Conservation (phyloP, 140 eudicot genomes). For the Flaveria floridana region DNA sequence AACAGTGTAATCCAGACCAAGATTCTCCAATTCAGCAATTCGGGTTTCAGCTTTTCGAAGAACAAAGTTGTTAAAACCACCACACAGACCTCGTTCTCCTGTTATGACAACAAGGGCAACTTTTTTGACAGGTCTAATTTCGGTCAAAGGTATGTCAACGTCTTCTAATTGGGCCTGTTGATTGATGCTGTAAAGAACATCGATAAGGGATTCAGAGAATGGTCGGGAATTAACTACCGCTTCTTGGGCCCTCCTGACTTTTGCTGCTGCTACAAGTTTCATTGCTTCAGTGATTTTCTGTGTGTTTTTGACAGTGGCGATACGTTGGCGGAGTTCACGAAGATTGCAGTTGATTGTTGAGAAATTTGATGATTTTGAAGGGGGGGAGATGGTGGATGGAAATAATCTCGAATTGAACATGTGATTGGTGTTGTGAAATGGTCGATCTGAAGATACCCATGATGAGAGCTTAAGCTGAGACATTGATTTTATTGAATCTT, state of each 20-base stretch:
- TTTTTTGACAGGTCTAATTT: conserved; percentile 63
- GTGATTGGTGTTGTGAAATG: conserved; percentile 10
- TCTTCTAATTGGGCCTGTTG: conserved; percentile 63
- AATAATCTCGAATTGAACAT: not conserved
- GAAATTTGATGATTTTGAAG: conserved; percentile 26
- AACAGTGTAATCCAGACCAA: conserved; percentile 58
- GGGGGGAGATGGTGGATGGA: conserved; percentile 11
- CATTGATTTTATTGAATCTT: conserved; percentile 19
- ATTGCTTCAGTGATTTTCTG: conserved; percentile 87
- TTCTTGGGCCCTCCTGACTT: conserved; percentile 81
- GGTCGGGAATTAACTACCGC: conserved; percentile 81
- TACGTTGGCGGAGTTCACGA: conserved; percentile 59
- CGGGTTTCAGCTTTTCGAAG: conserved; percentile 61
- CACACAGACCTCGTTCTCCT: conserved; percentile 82
- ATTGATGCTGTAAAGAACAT: conserved; percentile 58
- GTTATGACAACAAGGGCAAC: conserved; percentile 71
- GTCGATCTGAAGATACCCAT: conserved; percentile 27
- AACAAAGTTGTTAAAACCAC: conserved; percentile 61
- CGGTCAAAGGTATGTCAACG: conserved; percentile 60
- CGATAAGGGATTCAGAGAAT: conserved; percentile 64
- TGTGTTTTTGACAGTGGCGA: conserved; percentile 63
- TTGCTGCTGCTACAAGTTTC: conserved; percentile 88
- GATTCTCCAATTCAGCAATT: conserved; percentile 52
- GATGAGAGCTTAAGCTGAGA: conserved; percentile 34
- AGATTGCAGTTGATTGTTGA: conserved; percentile 40